Evolutionary conservation across 169 alveolate species (phyloP), one percentile per base, ranked within the genome.

Genomic region (Cryptosporidium tyzzeri): DNA sequence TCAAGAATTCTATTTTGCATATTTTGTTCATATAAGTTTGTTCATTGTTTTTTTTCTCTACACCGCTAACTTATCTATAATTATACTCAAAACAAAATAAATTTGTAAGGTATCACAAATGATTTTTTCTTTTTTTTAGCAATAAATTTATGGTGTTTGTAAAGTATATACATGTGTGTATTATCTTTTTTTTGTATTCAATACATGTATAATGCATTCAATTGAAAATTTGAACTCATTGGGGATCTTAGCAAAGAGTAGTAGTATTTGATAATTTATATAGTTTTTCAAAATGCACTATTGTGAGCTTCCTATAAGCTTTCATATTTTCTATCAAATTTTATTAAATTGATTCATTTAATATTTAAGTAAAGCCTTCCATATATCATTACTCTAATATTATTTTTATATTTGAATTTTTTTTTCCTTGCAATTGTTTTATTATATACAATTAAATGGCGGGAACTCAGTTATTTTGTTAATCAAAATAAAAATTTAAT

Each of bases 381-480:
- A 55, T 21, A 0, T 1, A 55, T 3, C 18, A 48, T 55, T 55
- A 55, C 5, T 14, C 8, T 16, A 55, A 3, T 55, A 29, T 55
- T 21, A 55, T 55, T 55, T 55, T 55, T 55, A 55, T 37, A 23
- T 55, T 23, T 55, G 23, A 7, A 55, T 16, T 23, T 9, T 21
- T n/a, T 55, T 9, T 21, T 31, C 0, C 35, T 31, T 31, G 3
- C 16, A 23, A 2, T 55, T 2, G 3, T 55, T 55, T 26, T 55
- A 48, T 0, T 21, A 0, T 55, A 55, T 37, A 16, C 14, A 6
- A 55, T 6, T 8, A 55, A 55, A 26, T 23, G 37, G 67, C 67
- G 67, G 67, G 67, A 55, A 26, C 29, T 55, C 5, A 55, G 67
- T 21, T 23, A 55, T 55, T 55, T 23, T 55, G 67, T 23, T 55